phyloP scores from a whole-genome alignment of 257 asterid genomes.

The Penstemon barbatus region DNA sequence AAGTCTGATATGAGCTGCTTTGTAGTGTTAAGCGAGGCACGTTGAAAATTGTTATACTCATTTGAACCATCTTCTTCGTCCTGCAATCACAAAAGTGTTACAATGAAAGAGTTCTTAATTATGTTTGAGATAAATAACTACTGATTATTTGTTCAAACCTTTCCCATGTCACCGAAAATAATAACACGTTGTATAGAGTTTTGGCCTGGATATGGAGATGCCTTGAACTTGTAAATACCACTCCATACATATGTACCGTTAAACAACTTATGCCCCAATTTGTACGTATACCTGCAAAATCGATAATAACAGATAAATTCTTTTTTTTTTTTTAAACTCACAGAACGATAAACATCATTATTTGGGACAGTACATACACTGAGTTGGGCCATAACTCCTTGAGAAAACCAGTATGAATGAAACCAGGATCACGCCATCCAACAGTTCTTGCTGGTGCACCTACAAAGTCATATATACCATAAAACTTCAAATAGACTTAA shows the following conservation, averaged over 20 bases:
- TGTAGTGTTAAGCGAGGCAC: slow-evolving; percentile 84
- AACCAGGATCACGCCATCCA: slow-evolving; percentile 76
- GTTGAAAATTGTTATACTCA: slow-evolving; percentile 76
- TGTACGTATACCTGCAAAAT: slow-evolving; percentile 78
- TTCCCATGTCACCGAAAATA: slow-evolving; percentile 97
- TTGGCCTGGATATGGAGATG: slow-evolving; percentile 98
- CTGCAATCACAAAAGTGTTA: slow-evolving; percentile 34
- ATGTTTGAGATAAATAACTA: too few relatives aligned
- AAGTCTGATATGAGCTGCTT: slow-evolving; percentile 70
- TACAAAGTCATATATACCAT: slow-evolving; percentile 29
- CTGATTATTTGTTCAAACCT: slow-evolving; percentile 42
- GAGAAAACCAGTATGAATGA: slow-evolving; percentile 55
- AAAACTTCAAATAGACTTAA: neutral
- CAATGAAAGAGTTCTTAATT: neutral
- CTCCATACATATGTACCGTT: slow-evolving; percentile 76
- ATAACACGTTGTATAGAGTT: slow-evolving; percentile 77
- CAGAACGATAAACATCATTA: neutral
- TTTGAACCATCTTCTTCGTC: slow-evolving; percentile 96
- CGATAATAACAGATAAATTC: neutral
- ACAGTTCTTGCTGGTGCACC: slow-evolving; percentile 79
- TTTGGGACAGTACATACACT: slow-evolving; percentile 33
- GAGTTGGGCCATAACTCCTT: slow-evolving; percentile 60
- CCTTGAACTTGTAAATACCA: slow-evolving; percentile 57
- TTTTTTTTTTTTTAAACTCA: neutral
- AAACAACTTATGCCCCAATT: slow-evolving; percentile 69